phyloP scores from a whole-genome alignment of 176 grass and related monocot genomes.

The Miscanthus lutarioriparius region DNA sequence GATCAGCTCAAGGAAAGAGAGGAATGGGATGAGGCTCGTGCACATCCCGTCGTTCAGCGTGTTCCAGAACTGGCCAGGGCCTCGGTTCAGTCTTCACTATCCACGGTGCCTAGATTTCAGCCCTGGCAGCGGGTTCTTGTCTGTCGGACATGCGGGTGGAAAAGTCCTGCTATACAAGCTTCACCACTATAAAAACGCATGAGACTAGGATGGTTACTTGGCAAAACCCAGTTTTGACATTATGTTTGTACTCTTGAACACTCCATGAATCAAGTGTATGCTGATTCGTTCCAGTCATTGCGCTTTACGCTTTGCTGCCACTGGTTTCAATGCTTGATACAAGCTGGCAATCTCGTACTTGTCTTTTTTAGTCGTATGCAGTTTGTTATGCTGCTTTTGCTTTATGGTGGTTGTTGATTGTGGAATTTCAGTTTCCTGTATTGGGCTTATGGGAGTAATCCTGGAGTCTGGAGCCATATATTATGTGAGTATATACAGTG shows the following conservation, averaged over 20 bases:
- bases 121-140: slow-evolving; percentile 67
- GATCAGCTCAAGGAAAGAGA: slow-evolving; percentile 67
- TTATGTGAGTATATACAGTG: not conserved
- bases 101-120: slow-evolving; percentile 81
- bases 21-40: slow-evolving; percentile 68
- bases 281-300: not conserved
- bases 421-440: not conserved
- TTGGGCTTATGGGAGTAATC: not conserved
- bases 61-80: slow-evolving; percentile 82
- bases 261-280: not conserved
- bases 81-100: slow-evolving; percentile 50
- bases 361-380: not conserved
- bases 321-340: not conserved
- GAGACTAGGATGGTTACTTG: not conserved
- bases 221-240: slow-evolving; percentile 26
- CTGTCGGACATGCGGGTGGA: slow-evolving; percentile 65
- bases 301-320: not conserved
- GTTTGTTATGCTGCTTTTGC: not conserved
- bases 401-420: not conserved
- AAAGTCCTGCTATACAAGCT: slow-evolving; percentile 80
- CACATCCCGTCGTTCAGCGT: slow-evolving; percentile 67
- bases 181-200: slow-evolving; percentile 76
- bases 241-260: not conserved
- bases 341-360: not conserved
- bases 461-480: not conserved